A percentile compares a stretch with the other conserved stretches of the same genome.
Evolutionary conservation across 768 basidiomycete genomes (phyloP).

Genomic region (Chiua virens): DNA sequence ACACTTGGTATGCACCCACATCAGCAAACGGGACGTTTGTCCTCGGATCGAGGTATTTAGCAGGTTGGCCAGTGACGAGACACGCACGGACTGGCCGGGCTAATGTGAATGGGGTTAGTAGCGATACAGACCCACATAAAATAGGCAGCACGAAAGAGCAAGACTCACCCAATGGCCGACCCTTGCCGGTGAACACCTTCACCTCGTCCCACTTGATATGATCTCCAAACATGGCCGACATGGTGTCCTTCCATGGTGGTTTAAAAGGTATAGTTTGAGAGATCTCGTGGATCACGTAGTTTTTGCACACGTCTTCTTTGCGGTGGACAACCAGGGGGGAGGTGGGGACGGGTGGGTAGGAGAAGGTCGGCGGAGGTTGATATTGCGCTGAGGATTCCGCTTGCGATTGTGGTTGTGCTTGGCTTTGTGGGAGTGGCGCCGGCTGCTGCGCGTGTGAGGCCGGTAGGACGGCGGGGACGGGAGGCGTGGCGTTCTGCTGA

Average conservation of each 20-base stretch:
- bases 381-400: neutral
- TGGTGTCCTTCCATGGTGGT: constrained; percentile 69
- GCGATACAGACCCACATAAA: neutral
- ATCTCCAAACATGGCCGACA: constrained; percentile 82
- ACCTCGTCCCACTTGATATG: constrained; percentile 80
- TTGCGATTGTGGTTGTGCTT: neutral
- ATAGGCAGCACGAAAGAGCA: constrained; percentile 1
- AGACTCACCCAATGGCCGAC: constrained; percentile 59
- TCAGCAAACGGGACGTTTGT: constrained; percentile 81
- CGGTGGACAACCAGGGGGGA: constrained; percentile 28
- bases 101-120: constrained; percentile 24
- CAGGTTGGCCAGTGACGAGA: constrained; percentile 75
- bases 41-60: constrained; percentile 77
- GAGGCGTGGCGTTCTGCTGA: neutral
- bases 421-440: neutral
- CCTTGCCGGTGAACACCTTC: constrained; percentile 61
- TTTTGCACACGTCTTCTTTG: constrained; percentile 57
- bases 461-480: neutral
- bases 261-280: constrained; percentile 46
- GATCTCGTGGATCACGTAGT: constrained; percentile 69
- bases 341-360: constrained; percentile 9
- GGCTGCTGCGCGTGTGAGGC: neutral
- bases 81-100: constrained; percentile 68
- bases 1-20: constrained; percentile 57
- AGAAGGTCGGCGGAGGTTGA: constrained; percentile 5